Conservation (phyloP, 164 flowering plant species). For the Nymphaea thermarum region DNA sequence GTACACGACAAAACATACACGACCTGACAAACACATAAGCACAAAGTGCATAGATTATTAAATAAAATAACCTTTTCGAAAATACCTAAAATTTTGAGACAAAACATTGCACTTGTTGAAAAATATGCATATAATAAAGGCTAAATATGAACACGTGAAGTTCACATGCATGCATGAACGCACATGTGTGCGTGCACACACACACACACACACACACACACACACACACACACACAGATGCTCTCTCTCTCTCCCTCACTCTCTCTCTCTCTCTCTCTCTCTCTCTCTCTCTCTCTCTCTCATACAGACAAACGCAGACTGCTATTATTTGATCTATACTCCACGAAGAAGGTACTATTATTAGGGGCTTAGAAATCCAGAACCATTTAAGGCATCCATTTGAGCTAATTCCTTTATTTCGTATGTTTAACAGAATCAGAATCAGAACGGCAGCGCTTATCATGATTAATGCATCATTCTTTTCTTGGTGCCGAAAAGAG, state of each 20-base stretch:
- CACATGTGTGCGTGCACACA: background rate
- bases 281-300: background rate
- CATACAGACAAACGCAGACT: background rate
- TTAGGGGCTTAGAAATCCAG: background rate
- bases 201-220: background rate
- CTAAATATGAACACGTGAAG: background rate
- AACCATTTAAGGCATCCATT: background rate
- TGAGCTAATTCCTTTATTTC: background rate
- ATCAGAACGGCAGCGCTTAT: background rate
- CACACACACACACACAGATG: background rate
- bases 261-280: background rate
- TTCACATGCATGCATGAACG: background rate
- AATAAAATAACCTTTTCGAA: too few species aligned
- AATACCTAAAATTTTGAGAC: too few species aligned
- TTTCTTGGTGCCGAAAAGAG: background rate
- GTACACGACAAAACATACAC: too few species aligned
- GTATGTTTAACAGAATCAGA: background rate
- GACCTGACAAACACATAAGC: too few species aligned
- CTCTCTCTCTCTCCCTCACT: background rate
- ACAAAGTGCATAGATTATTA: too few species aligned
- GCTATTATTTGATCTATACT: too few species aligned
- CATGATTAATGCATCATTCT: background rate
- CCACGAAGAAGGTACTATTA: background rate
- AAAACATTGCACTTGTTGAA: too few species aligned
- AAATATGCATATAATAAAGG: background rate